These are phyloP conservation scores for Citrus trifoliata DNA, from an alignment of 345 rosid genomes.

Conservation along the genomic window DNA sequence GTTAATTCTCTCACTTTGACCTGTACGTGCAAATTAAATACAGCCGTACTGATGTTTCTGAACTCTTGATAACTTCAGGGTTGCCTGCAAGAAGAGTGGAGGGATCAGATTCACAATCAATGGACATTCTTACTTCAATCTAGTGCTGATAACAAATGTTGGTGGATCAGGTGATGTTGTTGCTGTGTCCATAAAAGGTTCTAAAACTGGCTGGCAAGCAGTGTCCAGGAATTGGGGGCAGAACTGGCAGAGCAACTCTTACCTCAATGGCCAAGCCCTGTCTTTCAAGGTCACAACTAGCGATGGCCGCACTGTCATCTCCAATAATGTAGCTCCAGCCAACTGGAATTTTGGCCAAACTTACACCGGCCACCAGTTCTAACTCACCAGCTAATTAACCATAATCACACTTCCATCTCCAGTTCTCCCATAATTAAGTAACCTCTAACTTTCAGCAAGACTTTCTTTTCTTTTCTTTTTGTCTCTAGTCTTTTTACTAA, in stretches of 20 bases:
- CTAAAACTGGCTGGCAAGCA: slow-evolving; percentile 43
- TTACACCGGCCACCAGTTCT: slow-evolving; percentile 49
- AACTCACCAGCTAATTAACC: background rate
- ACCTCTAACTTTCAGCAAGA: slow-evolving; percentile 3
- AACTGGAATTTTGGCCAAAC: slow-evolving; percentile 61
- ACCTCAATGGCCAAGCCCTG: slow-evolving; percentile 53
- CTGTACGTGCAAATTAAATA: too few species aligned
- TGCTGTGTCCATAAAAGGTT: slow-evolving; percentile 44
- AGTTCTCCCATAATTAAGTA: background rate
- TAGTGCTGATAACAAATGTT: slow-evolving; percentile 55
- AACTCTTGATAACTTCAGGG: slow-evolving; percentile 24
- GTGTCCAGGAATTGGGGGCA: slow-evolving; percentile 70
- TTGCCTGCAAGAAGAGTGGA: slow-evolving; percentile 42
- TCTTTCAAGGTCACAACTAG: slow-evolving; percentile 57
- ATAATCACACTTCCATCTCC: background rate
- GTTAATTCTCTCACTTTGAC: too few species aligned
- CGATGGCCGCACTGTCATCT: slow-evolving; percentile 42
- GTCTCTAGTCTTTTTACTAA: too few species aligned
- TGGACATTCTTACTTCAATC: slow-evolving; percentile 69
- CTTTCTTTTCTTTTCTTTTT: background rate
- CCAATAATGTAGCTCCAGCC: slow-evolving; percentile 39
- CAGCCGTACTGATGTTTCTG: too few species aligned
- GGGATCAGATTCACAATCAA: slow-evolving; percentile 59
- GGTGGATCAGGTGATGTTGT: slow-evolving; percentile 58
- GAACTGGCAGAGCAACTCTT: slow-evolving; percentile 61